Evolutionary conservation across 2,329 filamentous ascomycete genomes (phyloP).

Genomic region (Clathrospora elynae): DNA sequence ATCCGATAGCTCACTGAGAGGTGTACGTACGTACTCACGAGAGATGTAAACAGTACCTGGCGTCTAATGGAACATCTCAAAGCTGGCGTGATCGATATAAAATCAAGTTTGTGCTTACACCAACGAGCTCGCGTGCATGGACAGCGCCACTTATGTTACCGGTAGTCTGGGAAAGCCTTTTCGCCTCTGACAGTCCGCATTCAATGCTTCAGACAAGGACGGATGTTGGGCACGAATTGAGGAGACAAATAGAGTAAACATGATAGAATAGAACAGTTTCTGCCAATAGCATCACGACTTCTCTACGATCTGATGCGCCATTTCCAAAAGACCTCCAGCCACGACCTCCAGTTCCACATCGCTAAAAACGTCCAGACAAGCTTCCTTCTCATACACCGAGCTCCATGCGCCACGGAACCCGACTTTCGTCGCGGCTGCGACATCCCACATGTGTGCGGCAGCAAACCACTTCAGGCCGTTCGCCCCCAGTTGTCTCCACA

Average conservation of each 20-base stretch:
- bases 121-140: too few relatives aligned
- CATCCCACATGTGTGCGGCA: conserved; percentile 66
- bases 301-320: conserved; percentile 15
- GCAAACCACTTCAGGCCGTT: conserved; percentile 60
- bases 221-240: too few relatives aligned
- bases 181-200: too few relatives aligned
- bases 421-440: conserved; percentile 56
- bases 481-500: conserved; percentile 51
- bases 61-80: conserved; percentile 18
- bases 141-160: neutral
- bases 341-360: conserved; percentile 14
- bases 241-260: too few relatives aligned
- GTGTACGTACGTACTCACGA: conserved; percentile 22
- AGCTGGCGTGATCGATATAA: conserved; percentile 31
- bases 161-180: neutral
- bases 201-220: too few relatives aligned
- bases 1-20: conserved; percentile 56
- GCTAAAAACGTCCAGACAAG: conserved; percentile 15
- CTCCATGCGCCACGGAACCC: conserved; percentile 40
- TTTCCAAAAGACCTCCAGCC: conserved; percentile 9
- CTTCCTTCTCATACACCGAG: conserved; percentile 14
- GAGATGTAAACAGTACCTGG: conserved; percentile 8
- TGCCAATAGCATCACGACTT: conserved; percentile 11
- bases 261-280: too few relatives aligned
- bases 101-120: conserved; percentile 28